Conservation (phyloP, 257 asterid genomes). For the Jaltomata sinuosa region DNA sequence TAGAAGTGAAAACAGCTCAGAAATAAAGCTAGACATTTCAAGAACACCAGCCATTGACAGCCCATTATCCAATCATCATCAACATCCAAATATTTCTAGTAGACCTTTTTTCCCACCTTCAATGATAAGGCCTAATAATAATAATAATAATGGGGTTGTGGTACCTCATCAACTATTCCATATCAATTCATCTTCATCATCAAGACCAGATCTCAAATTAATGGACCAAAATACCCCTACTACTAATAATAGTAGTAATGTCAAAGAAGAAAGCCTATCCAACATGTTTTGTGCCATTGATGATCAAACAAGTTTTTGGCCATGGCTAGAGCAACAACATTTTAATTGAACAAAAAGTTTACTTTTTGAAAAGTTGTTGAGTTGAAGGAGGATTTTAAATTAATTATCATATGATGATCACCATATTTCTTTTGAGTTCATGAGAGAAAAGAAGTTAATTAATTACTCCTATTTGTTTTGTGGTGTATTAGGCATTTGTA, state of each 20-base stretch:
- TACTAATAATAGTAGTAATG: background rate
- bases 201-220: conserved; percentile 43
- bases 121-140: conserved; percentile 26
- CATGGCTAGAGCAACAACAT: conserved; percentile 87
- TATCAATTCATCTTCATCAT: conserved; percentile 4
- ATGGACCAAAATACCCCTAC: conserved; percentile 29
- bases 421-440: background rate
- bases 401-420: background rate
- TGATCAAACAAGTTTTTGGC: conserved; percentile 92
- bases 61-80: conserved; percentile 25
- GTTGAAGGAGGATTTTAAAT: background rate
- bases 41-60: conserved; percentile 59
- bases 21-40: conserved; percentile 65
- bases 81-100: conserved; percentile 20
- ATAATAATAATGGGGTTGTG: background rate
- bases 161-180: conserved; percentile 30
- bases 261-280: conserved; percentile 77
- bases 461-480: background rate
- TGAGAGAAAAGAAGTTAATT: too few species aligned
- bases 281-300: conserved; percentile 76
- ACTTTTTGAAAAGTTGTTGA: background rate
- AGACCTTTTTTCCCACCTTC: conserved; percentile 41
- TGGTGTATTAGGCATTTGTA: background rate
- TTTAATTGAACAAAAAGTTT: conserved; percentile 35
- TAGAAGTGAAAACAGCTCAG: conserved; percentile 89